Evolutionary conservation across 129 eudicot species (phyloP), one percentile per base, ranked within the genome.

Genomic region (Scalesia atractyloides): DNA sequence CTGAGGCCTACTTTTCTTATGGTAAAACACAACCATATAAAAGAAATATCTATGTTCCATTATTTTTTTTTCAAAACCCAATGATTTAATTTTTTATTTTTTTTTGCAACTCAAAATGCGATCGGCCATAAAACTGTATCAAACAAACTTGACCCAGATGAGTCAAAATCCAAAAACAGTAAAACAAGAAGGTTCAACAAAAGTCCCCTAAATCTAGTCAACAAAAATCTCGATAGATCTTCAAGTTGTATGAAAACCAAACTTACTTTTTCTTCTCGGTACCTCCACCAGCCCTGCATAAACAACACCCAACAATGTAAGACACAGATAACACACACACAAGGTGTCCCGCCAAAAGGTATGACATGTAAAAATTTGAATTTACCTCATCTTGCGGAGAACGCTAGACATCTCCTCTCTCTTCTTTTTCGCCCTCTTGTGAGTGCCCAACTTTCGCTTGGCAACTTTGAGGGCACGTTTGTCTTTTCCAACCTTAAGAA

Each of bases 401-500:
- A 84, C 87, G 15, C 74, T 77, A 58, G 91, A 77, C 91, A 86
- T 83, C 77, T 86, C 87, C 72, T 86, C 91, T 18, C 87, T 63
- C 91, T 86, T 86, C 91, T 76, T 86, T 81, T 86, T 86, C 7
- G 91, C 91, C 60, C 91, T 86, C 91, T 86, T 86, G 82, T 85
- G 90, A 11, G 90, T 85, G 10, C 90, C 90, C 83, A 85, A 76
- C 87, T 85, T 85, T 44, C 87, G 73, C 81, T 86, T 86, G 12
- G 89, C 89, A 20, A 85, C 86, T 59, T 82, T 85, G 66, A 85
- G 77, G n/a, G 89, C 89, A 72, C 89, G 81, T 66, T 86, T 86
- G 79, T 86, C 90, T 49, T 86, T 86, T 46, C 91, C 91, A 58
- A 86, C 87, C 47, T 82, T 83, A 0, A 86, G 84, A 80, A 83